Percentiles rank a stretch among this genome's conserved stretches.
These are phyloP conservation scores for Micromonas commoda DNA, from an alignment of 139 green algal genomes.

Conservation along the genomic window DNA sequence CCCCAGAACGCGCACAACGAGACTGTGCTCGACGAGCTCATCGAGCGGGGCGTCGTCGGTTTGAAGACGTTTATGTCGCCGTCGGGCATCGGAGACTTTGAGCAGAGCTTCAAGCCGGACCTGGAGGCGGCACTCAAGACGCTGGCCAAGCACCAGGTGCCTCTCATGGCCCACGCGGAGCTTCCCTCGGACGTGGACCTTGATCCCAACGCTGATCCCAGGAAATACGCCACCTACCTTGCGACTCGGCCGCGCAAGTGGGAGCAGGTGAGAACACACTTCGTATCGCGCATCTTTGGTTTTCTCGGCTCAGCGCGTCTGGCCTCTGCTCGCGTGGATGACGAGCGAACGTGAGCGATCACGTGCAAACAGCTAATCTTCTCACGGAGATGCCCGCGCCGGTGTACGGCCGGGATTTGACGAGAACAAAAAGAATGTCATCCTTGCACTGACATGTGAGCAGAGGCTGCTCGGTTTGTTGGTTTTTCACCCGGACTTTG, in stretches of 20 bases:
- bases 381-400: not conserved
- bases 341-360: not conserved
- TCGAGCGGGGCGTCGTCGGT: slow-evolving; percentile 65
- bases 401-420: not conserved
- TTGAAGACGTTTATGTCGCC: slow-evolving; percentile 93
- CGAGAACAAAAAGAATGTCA: slow-evolving; percentile 3
- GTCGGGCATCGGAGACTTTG: slow-evolving; percentile 83
- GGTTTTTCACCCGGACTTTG: slow-evolving; percentile 26
- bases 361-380: slow-evolving; percentile 18
- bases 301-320: not conserved
- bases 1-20: slow-evolving; percentile 71
- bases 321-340: not conserved
- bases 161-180: slow-evolving; percentile 46
- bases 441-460: slow-evolving; percentile 13
- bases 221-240: slow-evolving; percentile 66
- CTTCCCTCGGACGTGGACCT: not conserved
- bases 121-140: slow-evolving; percentile 54
- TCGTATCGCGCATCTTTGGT: too few relatives aligned
- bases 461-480: not conserved
- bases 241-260: slow-evolving; percentile 59
- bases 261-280: slow-evolving; percentile 55
- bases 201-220: slow-evolving; percentile 40
- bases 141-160: slow-evolving; percentile 29
- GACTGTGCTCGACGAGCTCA: slow-evolving; percentile 51
- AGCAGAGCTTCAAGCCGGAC: slow-evolving; percentile 41